A percentile compares a stretch with the other conserved stretches of the same genome.
Conservation (phyloP, 805 yeast species). For the Pichia membranifaciens region DNA sequence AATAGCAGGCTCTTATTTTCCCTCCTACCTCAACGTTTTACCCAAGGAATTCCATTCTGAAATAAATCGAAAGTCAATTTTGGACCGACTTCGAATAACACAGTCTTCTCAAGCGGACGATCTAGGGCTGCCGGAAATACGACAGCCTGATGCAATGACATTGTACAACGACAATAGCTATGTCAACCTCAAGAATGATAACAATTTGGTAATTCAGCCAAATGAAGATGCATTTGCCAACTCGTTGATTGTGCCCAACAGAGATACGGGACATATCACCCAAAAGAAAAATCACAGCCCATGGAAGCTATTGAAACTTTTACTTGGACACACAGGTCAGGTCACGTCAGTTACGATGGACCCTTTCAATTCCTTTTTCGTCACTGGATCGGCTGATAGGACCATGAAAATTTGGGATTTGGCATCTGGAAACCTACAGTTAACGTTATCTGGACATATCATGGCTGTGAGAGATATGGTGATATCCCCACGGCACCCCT, state of each 20-base stretch:
- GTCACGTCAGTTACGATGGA: slow-evolving; percentile 77
- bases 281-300: slow-evolving; percentile 39
- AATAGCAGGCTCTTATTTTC: slow-evolving; percentile 7
- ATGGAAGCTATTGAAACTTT: slow-evolving; percentile 68
- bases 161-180: slow-evolving; percentile 5
- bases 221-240: slow-evolving; percentile 23
- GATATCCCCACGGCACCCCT: slow-evolving; percentile 73
- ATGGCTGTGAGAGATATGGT: slow-evolving; percentile 80
- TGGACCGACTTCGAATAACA: slow-evolving; percentile 18
- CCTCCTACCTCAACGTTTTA: slow-evolving; percentile 9
- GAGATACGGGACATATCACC: slow-evolving; percentile 19
- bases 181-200: neutral
- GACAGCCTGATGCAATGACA: slow-evolving; percentile 13
- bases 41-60: slow-evolving; percentile 15
- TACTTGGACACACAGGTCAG: slow-evolving; percentile 93
- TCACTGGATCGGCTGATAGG: slow-evolving; percentile 83
- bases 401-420: slow-evolving; percentile 91
- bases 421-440: slow-evolving; percentile 59
- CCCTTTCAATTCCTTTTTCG: slow-evolving; percentile 87
- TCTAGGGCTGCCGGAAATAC: slow-evolving; percentile 11
- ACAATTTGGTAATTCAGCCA: neutral
- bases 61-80: slow-evolving; percentile 13
- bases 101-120: slow-evolving; percentile 8
- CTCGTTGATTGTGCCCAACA: slow-evolving; percentile 22
- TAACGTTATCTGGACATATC: slow-evolving; percentile 84